phyloP scores from a whole-genome alignment of 148 eudicot species.

The Cornus kousa region DNA sequence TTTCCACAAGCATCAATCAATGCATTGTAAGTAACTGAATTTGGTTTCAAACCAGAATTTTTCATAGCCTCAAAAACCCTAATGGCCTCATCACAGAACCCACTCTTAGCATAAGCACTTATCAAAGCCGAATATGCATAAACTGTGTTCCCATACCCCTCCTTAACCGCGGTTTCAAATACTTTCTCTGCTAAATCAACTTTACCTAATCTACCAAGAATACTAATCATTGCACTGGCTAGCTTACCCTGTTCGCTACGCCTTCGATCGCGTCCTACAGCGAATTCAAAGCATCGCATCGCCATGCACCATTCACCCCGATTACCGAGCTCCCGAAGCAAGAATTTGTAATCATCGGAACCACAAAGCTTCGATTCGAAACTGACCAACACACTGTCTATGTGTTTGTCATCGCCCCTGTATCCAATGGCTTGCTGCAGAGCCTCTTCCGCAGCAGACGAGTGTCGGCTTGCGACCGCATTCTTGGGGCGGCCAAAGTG shows the following conservation, averaged over 20 bases:
- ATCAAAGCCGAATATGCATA: slow-evolving; percentile 88
- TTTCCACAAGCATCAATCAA: slow-evolving; percentile 95
- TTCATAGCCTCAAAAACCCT: slow-evolving; percentile 74
- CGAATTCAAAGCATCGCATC: slow-evolving; percentile 65
- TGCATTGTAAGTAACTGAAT: slow-evolving; percentile 90
- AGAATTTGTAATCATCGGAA: slow-evolving; percentile 71
- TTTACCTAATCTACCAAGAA: slow-evolving; percentile 85
- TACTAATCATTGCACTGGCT: slow-evolving; percentile 90
- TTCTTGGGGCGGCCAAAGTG: slow-evolving; percentile 73
- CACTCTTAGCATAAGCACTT: slow-evolving; percentile 85
- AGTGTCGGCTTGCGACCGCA: slow-evolving; percentile 44
- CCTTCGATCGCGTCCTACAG: slow-evolving; percentile 47
- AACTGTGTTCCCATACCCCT: slow-evolving; percentile 88
- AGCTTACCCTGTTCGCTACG: slow-evolving; percentile 70
- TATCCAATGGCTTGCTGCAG: slow-evolving; percentile 32
- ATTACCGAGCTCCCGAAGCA: slow-evolving; percentile 82
- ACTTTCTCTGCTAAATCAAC: slow-evolving; percentile 67
- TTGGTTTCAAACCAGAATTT: slow-evolving; percentile 68
- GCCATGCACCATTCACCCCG: slow-evolving; percentile 63
- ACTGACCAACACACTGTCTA: slow-evolving; percentile 34
- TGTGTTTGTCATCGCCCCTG: slow-evolving; percentile 20
- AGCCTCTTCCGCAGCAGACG: slow-evolving; percentile 54
- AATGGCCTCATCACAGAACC: slow-evolving; percentile 67
- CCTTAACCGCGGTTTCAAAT: slow-evolving; percentile 63
- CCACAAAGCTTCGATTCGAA: slow-evolving; percentile 55